phyloP scores from a whole-genome alignment of 2,329 filamentous ascomycete species.

The Trichoderma afroharzianum region DNA sequence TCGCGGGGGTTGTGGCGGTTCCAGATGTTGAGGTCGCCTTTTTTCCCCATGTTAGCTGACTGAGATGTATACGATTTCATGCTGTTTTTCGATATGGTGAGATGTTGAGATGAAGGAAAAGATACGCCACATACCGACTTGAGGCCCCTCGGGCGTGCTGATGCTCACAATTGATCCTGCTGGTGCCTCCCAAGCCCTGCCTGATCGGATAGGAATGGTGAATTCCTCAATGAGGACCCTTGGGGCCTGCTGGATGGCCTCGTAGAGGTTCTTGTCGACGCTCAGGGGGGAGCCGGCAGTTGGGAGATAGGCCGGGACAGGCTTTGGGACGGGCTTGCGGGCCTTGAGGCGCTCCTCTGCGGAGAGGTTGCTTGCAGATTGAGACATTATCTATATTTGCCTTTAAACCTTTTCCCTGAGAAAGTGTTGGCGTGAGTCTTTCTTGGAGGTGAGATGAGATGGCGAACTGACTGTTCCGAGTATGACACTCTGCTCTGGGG shows the following conservation, averaged over 20 bases:
- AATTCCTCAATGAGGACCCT: constrained; percentile 48
- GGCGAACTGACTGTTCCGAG: not conserved
- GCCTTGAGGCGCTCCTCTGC: constrained; percentile 39
- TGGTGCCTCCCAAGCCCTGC: constrained; percentile 67
- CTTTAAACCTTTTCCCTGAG: not conserved
- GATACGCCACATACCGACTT: constrained; percentile 53
- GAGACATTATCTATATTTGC: constrained; percentile 12
- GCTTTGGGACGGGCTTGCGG: constrained; percentile 44
- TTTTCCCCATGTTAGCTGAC: not conserved
- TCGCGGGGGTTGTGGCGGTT: constrained; percentile 72
- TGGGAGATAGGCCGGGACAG: constrained; percentile 48
- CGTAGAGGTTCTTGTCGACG: constrained; percentile 51
- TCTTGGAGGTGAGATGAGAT: not conserved
- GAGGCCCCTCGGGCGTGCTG: constrained; percentile 71
- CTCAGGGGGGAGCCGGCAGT: constrained; percentile 41
- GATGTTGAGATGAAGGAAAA: not conserved
- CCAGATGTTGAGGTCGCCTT: constrained; percentile 79
- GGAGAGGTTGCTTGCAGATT: constrained; percentile 16
- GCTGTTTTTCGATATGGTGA: not conserved
- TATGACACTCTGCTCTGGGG: not conserved
- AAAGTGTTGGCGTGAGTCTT: not conserved
- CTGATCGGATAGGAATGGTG: constrained; percentile 68
- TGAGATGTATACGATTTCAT: not conserved
- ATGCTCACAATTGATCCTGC: constrained; percentile 68
- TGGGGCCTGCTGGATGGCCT: constrained; percentile 53